Evolutionary conservation across 1,284 basidiomycete genomes (phyloP).

Genomic region (Trichosporon coremiiforme): DNA sequence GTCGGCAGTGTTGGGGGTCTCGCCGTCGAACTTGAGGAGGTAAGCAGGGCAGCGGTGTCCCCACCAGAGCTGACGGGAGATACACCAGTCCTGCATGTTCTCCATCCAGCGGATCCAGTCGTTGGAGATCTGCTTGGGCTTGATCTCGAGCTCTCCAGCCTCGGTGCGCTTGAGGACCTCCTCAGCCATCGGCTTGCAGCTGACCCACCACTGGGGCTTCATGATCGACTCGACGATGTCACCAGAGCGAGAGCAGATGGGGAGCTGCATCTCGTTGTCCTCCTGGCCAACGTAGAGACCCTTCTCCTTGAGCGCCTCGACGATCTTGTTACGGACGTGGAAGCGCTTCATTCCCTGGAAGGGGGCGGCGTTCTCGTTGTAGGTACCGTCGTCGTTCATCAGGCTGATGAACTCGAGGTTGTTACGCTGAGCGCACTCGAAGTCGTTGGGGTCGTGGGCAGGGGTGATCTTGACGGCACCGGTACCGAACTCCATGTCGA

Average conservation of each 20-base stretch:
- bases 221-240: conserved; percentile 94
- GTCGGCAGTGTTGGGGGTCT: conserved; percentile 57
- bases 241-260: conserved; percentile 88
- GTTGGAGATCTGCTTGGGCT: conserved; percentile 80
- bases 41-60: conserved; percentile 96
- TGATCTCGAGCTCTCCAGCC: conserved; percentile 80
- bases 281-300: conserved; percentile 89
- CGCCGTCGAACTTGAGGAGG: conserved; percentile 56
- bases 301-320: conserved; percentile 80
- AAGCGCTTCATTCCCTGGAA: conserved; percentile 97
- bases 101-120: conserved; percentile 99
- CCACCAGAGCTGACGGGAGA: conserved; percentile 99
- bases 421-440: conserved; percentile 88
- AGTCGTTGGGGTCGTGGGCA: conserved; percentile 98
- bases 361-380: conserved; percentile 85
- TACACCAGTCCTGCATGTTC: conserved; percentile 97
- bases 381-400: conserved; percentile 94
- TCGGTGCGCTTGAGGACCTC: conserved; percentile 87
- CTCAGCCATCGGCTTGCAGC: conserved; percentile 87
- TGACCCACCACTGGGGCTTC: conserved; percentile 99
- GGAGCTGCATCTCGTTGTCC: conserved; percentile 94
- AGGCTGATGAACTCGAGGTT: conserved; percentile 93
- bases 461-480: conserved; percentile 99
- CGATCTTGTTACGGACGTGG: conserved; percentile 82
- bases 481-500: conserved; percentile 96